Base-by-base conservation (phyloP, 2,329 filamentous ascomycete genomes). In the Calcarisporium arbuscula region DNA sequence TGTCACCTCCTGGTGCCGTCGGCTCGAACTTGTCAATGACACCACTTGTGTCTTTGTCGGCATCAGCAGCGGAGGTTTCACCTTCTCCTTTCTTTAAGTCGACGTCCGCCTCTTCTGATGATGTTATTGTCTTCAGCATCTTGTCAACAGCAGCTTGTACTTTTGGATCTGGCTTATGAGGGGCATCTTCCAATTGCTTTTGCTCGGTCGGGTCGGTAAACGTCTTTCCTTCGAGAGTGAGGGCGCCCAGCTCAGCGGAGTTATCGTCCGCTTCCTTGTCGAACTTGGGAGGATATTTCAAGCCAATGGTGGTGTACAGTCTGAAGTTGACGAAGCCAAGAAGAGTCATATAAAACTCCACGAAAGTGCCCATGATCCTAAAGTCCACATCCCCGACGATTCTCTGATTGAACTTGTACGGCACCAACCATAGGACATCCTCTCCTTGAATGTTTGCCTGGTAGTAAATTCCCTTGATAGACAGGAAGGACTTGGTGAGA, bases 381-480 rank as follows among this genome's bases (percentile, higher is more conserved):
- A 95, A 98, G 61, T 98, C 92, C 45, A 98, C 84, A 61, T 98
- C 92, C 38, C 84, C 86, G 26, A 92, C 85, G 11, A 95, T 82
- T 48, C 85, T 75, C 69, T 98, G 92, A 54, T 96, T 95, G 65
- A 98, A 98, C 60, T 87, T 87, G 69, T 98, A 98, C 1, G 92
- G 92, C 9, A 95, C 90, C 25, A 98, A 72, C 92, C 92, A 98
- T 46, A 96, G 71, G 32, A 98, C 84, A 53, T 96, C 90, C 65
- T 98, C 89, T 31, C 92, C 92, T 60, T 95, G 87, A 42, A 98
- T 94, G 33, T 82, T 95, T 17, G 90, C 92, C 66, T 96, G 90
- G 65, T 96, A 98, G 69, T 98, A 98, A 53, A 98, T 96, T 42
- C 92, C 92, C 72, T 98, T 98, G 65, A 98, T 96, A 2, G 88